phyloP scores from a whole-genome alignment of 225 moss, liverwort and hornwort species.

The Polytrichum commune region DNA sequence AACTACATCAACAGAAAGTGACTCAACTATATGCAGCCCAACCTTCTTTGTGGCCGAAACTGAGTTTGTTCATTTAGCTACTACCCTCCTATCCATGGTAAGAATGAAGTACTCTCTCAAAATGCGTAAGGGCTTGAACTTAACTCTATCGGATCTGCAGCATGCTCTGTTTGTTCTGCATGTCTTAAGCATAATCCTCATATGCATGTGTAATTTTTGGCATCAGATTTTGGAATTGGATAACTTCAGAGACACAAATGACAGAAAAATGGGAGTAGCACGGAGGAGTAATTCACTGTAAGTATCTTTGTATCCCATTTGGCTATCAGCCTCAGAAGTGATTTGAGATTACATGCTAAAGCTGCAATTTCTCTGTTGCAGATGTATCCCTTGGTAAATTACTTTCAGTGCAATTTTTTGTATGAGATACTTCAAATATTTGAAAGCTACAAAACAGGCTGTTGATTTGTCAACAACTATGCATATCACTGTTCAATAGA shows the following conservation, averaged over 20 bases:
- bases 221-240: constrained; percentile 52
- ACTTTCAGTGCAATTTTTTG: not conserved
- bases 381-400: not conserved
- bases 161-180: not conserved
- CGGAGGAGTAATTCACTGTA: constrained; percentile 35
- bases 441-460: no score
- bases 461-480: no score
- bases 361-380: not conserved
- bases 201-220: not conserved
- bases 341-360: not conserved
- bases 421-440: no score
- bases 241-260: constrained; percentile 26
- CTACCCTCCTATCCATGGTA: constrained; percentile 46
- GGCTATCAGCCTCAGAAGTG: not conserved
- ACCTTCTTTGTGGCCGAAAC: constrained; percentile 38
- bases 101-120: not conserved
- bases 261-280: constrained; percentile 19
- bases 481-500: no score
- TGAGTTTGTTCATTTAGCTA: constrained; percentile 40
- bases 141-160: not conserved
- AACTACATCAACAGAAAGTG: constrained; percentile 10
- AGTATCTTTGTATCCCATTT: not conserved
- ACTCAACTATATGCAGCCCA: constrained; percentile 15
- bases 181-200: not conserved
- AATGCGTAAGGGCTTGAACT: not conserved